phyloP scores from a whole-genome alignment of 2,329 filamentous ascomycete species.

The Cryphonectria nitschkei region DNA sequence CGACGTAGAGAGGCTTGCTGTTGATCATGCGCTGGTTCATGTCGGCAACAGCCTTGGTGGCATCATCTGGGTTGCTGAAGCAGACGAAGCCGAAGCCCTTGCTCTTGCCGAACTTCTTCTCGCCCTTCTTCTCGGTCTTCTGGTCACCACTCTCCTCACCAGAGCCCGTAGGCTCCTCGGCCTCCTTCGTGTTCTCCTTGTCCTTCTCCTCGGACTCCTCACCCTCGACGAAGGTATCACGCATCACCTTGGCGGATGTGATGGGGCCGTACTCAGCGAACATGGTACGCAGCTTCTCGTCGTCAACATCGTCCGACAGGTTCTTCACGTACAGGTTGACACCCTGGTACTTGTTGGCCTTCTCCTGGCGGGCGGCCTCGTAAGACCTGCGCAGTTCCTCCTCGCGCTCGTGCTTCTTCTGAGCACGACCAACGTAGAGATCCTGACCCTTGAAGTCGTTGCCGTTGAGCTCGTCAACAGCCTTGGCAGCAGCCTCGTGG shows the following conservation, averaged over 20 bases:
- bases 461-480: slow-evolving; percentile 90
- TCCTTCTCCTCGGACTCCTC: slow-evolving; percentile 58
- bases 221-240: slow-evolving; percentile 69
- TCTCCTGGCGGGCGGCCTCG: slow-evolving; percentile 95
- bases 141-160: slow-evolving; percentile 58
- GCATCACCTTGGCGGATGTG: slow-evolving; percentile 99
- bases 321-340: slow-evolving; percentile 99
- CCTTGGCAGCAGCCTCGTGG: slow-evolving; percentile 82
- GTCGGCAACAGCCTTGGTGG: slow-evolving; percentile 97
- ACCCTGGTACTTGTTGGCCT: slow-evolving; percentile 98
- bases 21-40: slow-evolving; percentile 99
- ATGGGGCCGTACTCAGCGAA: slow-evolving; percentile 92
- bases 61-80: slow-evolving; percentile 99
- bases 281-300: slow-evolving; percentile 94
- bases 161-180: slow-evolving; percentile 49
- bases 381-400: slow-evolving; percentile 99
- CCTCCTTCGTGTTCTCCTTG: slow-evolving; percentile 53
- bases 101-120: slow-evolving; percentile 87
- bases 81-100: slow-evolving; percentile 99
- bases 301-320: slow-evolving; percentile 92
- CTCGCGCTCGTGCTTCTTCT: slow-evolving; percentile 99
- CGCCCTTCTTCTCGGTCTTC: slow-evolving; percentile 63
- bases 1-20: slow-evolving; percentile 95
- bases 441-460: slow-evolving; percentile 93
- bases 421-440: slow-evolving; percentile 95